Evolutionary conservation across 2,329 filamentous ascomycete genomes (phyloP).

Genomic region (Colletotrichum camelliae): DNA sequence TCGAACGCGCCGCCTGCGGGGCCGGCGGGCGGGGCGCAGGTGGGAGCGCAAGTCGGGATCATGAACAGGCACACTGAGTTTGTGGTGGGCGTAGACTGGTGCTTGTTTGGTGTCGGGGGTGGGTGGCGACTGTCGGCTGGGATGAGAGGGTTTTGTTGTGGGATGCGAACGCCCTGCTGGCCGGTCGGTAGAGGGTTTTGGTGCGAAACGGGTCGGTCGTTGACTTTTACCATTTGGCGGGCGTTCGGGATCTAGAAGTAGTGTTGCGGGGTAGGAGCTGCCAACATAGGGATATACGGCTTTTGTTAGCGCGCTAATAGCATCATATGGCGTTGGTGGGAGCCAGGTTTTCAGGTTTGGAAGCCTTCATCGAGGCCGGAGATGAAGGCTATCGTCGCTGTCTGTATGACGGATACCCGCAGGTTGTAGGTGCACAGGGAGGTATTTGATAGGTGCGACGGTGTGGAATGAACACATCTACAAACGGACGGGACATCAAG

Average conservation of each 20-base stretch:
- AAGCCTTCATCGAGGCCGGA: not conserved
- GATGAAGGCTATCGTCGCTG: not conserved
- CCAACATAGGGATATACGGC: not conserved
- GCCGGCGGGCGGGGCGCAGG: conserved; percentile 40
- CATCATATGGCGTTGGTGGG: not conserved
- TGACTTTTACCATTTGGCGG: not conserved
- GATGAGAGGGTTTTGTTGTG: conserved; percentile 90
- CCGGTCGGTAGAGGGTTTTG: conserved; percentile 8
- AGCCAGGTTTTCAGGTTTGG: not conserved
- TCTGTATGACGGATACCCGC: not conserved
- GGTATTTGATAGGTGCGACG: not conserved
- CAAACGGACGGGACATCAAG: not conserved
- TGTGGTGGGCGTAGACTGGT: conserved; percentile 96
- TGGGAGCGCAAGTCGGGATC: conserved; percentile 77
- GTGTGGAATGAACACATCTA: not conserved
- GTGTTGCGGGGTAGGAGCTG: not conserved
- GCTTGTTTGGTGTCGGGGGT: conserved; percentile 94
- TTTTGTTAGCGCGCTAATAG: not conserved
- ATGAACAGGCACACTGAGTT: conserved; percentile 98
- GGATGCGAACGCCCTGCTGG: conserved; percentile 72
- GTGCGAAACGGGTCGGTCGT: not conserved
- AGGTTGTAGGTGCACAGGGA: not conserved
- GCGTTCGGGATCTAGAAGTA: not conserved
- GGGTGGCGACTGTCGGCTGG: conserved; percentile 95
- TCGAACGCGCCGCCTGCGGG: conserved; percentile 45